Evolutionary conservation across 1,139 yeast genomes (phyloP).

Genomic region (Blastobotrys illinoisensis): DNA sequence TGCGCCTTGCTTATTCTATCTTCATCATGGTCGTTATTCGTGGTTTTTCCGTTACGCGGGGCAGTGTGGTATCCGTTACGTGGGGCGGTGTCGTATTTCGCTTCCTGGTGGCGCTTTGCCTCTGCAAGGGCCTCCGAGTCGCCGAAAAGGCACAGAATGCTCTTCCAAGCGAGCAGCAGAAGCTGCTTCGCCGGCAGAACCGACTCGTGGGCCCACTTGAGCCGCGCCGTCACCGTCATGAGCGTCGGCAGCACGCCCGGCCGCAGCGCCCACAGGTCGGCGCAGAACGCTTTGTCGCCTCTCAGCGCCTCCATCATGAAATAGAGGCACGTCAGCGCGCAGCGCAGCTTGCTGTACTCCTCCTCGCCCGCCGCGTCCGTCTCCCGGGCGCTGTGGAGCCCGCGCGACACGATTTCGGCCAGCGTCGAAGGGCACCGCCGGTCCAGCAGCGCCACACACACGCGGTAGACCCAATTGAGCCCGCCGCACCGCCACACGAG

Average conservation of each 20-base stretch:
- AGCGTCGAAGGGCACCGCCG: conserved; percentile 17
- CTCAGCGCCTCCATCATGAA: conserved; percentile 40
- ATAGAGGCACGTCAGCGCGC: conserved; percentile 51
- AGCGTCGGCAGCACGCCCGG: conserved; percentile 41
- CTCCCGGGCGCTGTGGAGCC: conserved; percentile 1
- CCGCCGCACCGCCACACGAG: conserved; percentile 23
- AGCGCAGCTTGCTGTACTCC: conserved; percentile 32
- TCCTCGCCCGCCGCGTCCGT: conserved; percentile 8
- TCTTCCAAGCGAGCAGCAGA: conserved; percentile 51
- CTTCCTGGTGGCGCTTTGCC: conserved; percentile 43
- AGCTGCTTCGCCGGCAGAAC: conserved; percentile 41
- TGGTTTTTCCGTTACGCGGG: background rate
- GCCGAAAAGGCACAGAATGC: conserved; percentile 64
- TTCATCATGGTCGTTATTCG: background rate
- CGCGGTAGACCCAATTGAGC: conserved; percentile 19
- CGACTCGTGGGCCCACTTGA: conserved; percentile 50
- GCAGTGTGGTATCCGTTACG: background rate
- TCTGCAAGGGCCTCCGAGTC: conserved; percentile 38
- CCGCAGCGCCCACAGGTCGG: conserved; percentile 30
- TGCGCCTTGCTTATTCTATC: background rate
- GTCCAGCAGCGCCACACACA: conserved; percentile 17
- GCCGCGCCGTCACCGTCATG: conserved; percentile 51
- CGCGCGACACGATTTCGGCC: background rate
- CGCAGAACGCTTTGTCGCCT: conserved; percentile 22
- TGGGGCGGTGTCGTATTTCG: background rate